Percentiles rank a stretch among this genome's conserved stretches.
phyloP scores from a whole-genome alignment of 2,329 filamentous ascomycete genomes.

The Hirsutella minnesotensis region DNA sequence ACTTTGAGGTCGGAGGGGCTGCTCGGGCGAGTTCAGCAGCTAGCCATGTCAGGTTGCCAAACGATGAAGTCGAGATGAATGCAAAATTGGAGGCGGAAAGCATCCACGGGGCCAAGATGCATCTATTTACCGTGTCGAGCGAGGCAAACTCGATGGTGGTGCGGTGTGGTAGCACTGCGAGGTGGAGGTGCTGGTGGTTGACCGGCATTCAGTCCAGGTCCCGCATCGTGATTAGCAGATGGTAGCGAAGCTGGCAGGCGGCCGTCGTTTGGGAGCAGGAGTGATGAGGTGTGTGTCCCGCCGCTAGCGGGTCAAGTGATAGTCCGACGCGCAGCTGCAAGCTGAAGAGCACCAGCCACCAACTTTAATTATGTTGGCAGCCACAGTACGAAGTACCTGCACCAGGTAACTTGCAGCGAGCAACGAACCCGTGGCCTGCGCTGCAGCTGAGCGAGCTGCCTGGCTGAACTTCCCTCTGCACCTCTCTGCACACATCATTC shows the following conservation, averaged over 20 bases:
- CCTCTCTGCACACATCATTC: too few relatives aligned
- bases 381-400: too few relatives aligned
- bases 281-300: not conserved
- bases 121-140: not conserved
- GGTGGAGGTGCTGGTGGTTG: not conserved
- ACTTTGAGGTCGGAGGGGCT: conserved; percentile 4
- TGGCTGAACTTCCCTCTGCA: too few relatives aligned
- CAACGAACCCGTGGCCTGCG: too few relatives aligned
- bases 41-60: conserved; percentile 8
- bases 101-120: not conserved
- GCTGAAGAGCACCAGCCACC: too few relatives aligned
- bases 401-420: too few relatives aligned
- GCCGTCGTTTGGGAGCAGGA: not conserved
- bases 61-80: not conserved
- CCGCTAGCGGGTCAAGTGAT: too few relatives aligned
- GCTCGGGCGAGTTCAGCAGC: conserved; percentile 6
- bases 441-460: too few relatives aligned
- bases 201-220: not conserved
- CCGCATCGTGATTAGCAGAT: conserved; percentile 3
- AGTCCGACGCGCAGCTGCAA: too few relatives aligned
- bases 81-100: not conserved
- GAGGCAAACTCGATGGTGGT: not conserved
- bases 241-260: not conserved
- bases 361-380: too few relatives aligned
- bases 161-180: conserved; percentile 1